Base-by-base conservation (phyloP, 176 grass and related monocot genomes). In the Avena eriantha region DNA sequence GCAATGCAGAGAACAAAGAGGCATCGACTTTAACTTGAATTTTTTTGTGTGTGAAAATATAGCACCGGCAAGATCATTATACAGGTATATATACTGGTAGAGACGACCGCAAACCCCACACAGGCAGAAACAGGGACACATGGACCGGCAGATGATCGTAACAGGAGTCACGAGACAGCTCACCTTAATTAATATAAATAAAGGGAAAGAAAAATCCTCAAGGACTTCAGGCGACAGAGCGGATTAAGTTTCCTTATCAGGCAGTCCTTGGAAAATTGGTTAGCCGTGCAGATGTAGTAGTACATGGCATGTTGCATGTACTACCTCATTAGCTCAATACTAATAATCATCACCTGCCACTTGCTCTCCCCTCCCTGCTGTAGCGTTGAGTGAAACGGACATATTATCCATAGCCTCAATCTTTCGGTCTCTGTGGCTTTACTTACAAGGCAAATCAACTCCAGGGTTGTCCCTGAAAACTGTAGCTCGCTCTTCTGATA, bases 201-300 rank as follows among this genome's bases (percentile, higher is more conserved):
- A 6, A 7, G 29, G 29, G 29, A 7, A 0, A 57, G 21, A 22
- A 50, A 50, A 50, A 50, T 57, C 12, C 61, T 65, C 14, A 26
- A 65, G 61, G 15, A 66, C 12, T 66, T 66, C 26, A 66, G 59
- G 19, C 13, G 43, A 5, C 45, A 21, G 59, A 66, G 87, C 82
- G 76, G 68, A 22, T 75, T 58, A 34, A 15, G 73, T 90, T 78
- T 90, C 72, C 61, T 90, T 77, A 50, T 90, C 83, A 71, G 41
- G 0, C 15, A 19, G 60, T 29, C 79, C 56, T 10, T 70, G 21
- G 0, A 1, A 7, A 43, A 86, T 33, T 36, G 71, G 79, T 82
- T 86, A 53, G 79, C 29, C 50, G 59, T 77, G 70, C 49, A 36
- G 23, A 46, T 77, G 70, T 36, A 36, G 23, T 22, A 7, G 35